These are phyloP conservation scores for Aspergillus pseudoterreus DNA, from an alignment of 2,329 filamentous ascomycete genomes.

Conservation along the genomic window DNA sequence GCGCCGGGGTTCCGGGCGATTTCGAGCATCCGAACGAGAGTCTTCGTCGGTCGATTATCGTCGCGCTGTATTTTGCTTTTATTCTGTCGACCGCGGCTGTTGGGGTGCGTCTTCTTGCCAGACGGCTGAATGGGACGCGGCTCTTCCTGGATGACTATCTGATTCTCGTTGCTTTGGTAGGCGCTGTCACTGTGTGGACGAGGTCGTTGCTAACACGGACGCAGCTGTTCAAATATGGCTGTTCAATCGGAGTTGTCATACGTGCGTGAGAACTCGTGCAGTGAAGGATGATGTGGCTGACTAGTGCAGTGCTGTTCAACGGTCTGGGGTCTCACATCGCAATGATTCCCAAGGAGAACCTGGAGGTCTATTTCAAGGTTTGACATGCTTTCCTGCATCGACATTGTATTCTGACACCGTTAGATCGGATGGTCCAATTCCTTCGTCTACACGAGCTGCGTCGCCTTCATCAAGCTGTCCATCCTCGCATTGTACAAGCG, in stretches of 20 bases:
- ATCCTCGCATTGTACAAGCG: conserved; percentile 28
- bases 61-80: conserved; percentile 25
- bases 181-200: not conserved
- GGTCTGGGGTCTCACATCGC: conserved; percentile 27
- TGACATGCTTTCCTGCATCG: not conserved
- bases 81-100: conserved; percentile 23
- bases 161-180: conserved; percentile 26
- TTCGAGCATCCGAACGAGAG: conserved; percentile 24
- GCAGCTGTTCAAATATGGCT: conserved; percentile 28
- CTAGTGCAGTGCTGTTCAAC: conserved; percentile 20
- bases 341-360: conserved; percentile 22
- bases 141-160: conserved; percentile 29
- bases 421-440: conserved; percentile 26
- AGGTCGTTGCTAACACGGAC: not conserved
- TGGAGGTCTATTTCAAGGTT: conserved; percentile 23
- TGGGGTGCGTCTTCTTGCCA: conserved; percentile 22
- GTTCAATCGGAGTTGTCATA: conserved; percentile 22
- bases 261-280: conserved; percentile 16
- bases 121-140: conserved; percentile 20
- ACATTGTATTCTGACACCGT: not conserved
- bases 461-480: conserved; percentile 26
- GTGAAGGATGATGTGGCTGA: not conserved
- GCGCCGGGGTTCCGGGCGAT: conserved; percentile 15
- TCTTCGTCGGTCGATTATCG: conserved; percentile 19
- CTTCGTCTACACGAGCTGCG: conserved; percentile 24